Conservation (phyloP, 1,284 basidiomycete genomes). For the Anthracocystis walkeri region DNA sequence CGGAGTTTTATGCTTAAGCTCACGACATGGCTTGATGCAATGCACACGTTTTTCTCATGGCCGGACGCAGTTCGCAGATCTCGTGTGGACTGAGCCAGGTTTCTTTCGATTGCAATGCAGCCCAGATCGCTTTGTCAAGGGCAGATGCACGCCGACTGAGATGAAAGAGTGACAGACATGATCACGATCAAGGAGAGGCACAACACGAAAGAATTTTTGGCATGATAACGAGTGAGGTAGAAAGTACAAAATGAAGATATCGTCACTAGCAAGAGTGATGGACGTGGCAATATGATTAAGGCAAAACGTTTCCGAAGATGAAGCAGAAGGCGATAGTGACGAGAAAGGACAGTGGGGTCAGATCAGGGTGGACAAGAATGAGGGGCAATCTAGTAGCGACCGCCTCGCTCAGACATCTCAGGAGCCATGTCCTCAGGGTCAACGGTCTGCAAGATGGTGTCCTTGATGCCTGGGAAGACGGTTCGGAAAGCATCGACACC, state of each 20-base stretch:
- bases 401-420: constrained; percentile 39
- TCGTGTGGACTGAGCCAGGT: neutral
- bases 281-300: neutral
- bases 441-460: constrained; percentile 65
- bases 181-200: neutral
- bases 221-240: neutral
- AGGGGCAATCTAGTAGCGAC: constrained; percentile 10
- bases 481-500: constrained; percentile 65
- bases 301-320: neutral
- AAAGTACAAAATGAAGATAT: constrained; percentile 2
- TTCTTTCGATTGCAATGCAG: neutral
- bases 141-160: neutral
- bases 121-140: neutral
- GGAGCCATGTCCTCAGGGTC: constrained; percentile 49
- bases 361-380: neutral
- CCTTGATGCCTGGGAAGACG: constrained; percentile 66
- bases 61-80: neutral
- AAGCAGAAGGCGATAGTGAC: neutral
- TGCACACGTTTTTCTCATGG: neutral
- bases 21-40: neutral
- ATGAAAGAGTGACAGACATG: neutral
- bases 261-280: neutral
- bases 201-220: neutral
- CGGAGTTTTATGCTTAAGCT: constrained; percentile 52
- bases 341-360: constrained; percentile 15